Evolutionary conservation across 1,284 basidiomycete genomes (phyloP).

Genomic region (Fistulinella staudtii): DNA sequence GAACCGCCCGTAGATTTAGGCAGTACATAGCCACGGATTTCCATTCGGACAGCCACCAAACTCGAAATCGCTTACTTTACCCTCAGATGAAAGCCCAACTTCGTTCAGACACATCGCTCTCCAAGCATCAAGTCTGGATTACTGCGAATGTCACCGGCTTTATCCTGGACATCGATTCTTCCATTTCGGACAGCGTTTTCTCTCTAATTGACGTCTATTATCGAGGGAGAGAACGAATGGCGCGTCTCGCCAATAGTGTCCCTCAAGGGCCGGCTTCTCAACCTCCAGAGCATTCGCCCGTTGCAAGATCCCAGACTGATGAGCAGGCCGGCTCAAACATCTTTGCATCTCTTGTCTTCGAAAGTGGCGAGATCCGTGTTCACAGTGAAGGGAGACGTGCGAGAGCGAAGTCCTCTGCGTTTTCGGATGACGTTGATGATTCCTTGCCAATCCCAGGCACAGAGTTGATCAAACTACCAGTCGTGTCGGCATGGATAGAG

Average conservation of each 20-base stretch:
- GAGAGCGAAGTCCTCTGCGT: conserved; percentile 34
- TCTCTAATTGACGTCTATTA: conserved; percentile 83
- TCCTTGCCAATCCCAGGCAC: conserved; percentile 46
- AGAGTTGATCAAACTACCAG: conserved; percentile 72
- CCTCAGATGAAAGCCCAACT: conserved; percentile 79
- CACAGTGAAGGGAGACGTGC: conserved; percentile 45
- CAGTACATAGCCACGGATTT: conserved; percentile 71
- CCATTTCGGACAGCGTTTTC: conserved; percentile 75
- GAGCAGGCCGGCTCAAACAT: conserved; percentile 53
- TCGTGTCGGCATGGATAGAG: conserved; percentile 81
- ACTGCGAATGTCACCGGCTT: conserved; percentile 82
- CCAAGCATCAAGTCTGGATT: conserved; percentile 59
- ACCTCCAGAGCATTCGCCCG: conserved; percentile 19
- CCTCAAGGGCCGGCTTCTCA: conserved; percentile 42
- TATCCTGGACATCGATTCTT: conserved; percentile 79
- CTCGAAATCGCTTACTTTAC: conserved; percentile 74
- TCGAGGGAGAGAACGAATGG: conserved; percentile 75
- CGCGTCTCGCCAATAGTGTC: conserved; percentile 50
- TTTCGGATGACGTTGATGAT: conserved; percentile 46
- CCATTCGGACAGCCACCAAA: conserved; percentile 62
- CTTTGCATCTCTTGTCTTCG: conserved; percentile 73
- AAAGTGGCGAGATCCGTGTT: conserved; percentile 74
- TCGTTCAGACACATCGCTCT: conserved; percentile 49
- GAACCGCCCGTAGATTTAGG: conserved; percentile 56
- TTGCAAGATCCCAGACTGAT: conserved; percentile 5